phyloP scores from a whole-genome alignment of 2,329 filamentous ascomycete genomes.

The Botryosphaeria agaves region DNA sequence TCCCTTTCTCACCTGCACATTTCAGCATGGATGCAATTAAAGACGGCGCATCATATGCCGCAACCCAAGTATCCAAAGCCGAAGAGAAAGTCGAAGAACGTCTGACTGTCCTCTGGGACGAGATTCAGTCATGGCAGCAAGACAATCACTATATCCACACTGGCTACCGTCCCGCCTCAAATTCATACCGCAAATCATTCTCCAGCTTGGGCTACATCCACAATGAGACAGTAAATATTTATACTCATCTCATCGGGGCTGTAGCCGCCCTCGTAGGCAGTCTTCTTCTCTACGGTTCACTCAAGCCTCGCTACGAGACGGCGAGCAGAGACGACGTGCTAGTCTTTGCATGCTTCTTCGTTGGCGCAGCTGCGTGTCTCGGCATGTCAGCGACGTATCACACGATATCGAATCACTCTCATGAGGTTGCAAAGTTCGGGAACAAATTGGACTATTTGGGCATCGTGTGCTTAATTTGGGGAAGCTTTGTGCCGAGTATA shows the following conservation, averaged over 20 bases:
- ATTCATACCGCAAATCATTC: constrained; percentile 41
- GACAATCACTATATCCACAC: constrained; percentile 55
- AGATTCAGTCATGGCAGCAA: constrained; percentile 26
- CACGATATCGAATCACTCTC: constrained; percentile 69
- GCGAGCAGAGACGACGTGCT: constrained; percentile 47
- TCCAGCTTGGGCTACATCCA: constrained; percentile 44
- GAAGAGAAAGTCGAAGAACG: constrained; percentile 23
- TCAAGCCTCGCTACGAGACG: constrained; percentile 48
- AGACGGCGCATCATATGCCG: constrained; percentile 10
- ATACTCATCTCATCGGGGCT: constrained; percentile 52
- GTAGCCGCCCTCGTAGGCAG: constrained; percentile 36
- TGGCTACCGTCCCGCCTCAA: constrained; percentile 46
- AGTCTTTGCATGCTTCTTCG: constrained; percentile 65
- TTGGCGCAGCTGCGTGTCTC: constrained; percentile 34
- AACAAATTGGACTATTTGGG: constrained; percentile 93
- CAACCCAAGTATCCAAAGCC: constrained; percentile 5
- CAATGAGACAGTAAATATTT: constrained; percentile 57
- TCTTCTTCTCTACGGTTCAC: constrained; percentile 34
- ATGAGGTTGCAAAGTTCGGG: constrained; percentile 58
- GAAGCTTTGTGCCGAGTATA: constrained; percentile 74
- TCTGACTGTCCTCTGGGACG: constrained; percentile 28
- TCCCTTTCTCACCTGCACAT: no score
- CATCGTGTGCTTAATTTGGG: constrained; percentile 81
- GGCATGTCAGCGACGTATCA: constrained; percentile 54
- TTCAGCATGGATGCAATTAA: constrained; percentile 5